These are phyloP conservation scores for Ajuga chamaepitys DNA, from an alignment of 257 asterid genomes.

Conservation along the genomic window DNA sequence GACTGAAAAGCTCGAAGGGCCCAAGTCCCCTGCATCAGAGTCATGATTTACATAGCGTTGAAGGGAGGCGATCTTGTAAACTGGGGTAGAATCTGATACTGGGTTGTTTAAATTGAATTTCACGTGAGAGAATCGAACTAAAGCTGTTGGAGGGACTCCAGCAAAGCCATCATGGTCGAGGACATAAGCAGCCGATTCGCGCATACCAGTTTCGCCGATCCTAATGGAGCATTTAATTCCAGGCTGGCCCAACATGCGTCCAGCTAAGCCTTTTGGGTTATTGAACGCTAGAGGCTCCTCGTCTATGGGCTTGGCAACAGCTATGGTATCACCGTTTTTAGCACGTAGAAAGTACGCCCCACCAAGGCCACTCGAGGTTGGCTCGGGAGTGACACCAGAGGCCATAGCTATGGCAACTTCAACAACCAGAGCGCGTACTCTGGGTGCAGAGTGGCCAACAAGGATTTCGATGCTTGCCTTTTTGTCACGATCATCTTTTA, in stretches of 20 bases:
- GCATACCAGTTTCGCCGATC: constrained; percentile 85
- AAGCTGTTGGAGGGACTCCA: constrained; percentile 85
- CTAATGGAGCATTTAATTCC: constrained; percentile 83
- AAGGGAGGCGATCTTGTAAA: constrained; percentile 65
- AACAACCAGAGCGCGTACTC: constrained; percentile 60
- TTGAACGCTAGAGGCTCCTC: constrained; percentile 96
- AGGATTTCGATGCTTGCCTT: constrained; percentile 65
- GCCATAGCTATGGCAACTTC: constrained; percentile 91
- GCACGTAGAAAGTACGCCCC: constrained; percentile 79
- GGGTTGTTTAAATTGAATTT: constrained; percentile 45
- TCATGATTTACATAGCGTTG: constrained; percentile 71
- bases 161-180: constrained; percentile 81
- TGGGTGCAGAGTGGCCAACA: constrained; percentile 60
- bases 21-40: constrained; percentile 88
- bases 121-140: constrained; percentile 68
- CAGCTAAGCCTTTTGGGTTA: constrained; percentile 85
- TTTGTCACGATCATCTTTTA: constrained; percentile 30
- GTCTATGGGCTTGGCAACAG: constrained; percentile 89
- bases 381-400: constrained; percentile 72
- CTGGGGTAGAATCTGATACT: constrained; percentile 26
- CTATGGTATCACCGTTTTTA: constrained; percentile 50
- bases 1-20: constrained; percentile 86
- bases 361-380: constrained; percentile 78
- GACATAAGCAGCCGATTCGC: constrained; percentile 90
- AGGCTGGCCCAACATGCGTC: constrained; percentile 85